These are phyloP conservation scores for Rhodamnia rubescens DNA, from an alignment of 345 rosid species.

Conservation along the genomic window DNA sequence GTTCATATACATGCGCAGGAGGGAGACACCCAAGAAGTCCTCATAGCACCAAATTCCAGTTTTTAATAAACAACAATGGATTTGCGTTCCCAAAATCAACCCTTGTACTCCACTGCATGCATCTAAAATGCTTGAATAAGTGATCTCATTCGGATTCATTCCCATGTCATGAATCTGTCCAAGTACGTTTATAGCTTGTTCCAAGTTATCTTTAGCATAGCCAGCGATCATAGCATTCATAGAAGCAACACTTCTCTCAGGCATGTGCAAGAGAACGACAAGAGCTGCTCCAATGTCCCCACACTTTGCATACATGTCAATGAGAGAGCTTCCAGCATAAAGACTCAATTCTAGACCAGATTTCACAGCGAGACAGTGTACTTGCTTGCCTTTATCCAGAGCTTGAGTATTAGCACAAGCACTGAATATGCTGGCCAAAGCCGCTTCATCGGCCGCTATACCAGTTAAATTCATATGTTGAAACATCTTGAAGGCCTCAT, in stretches of 20 bases:
- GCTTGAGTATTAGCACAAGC: constrained; percentile 65
- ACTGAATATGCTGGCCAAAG: constrained; percentile 66
- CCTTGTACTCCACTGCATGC: constrained; percentile 50
- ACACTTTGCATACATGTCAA: constrained; percentile 85
- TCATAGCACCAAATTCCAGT: constrained; percentile 42
- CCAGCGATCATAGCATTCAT: constrained; percentile 86
- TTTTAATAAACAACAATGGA: constrained; percentile 57
- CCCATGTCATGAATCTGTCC: constrained; percentile 48
- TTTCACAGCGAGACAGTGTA: constrained; percentile 63
- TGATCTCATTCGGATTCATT: constrained; percentile 56
- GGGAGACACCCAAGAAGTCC: constrained; percentile 68
- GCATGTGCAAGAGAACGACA: constrained; percentile 41
- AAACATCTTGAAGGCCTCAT: constrained; percentile 67
- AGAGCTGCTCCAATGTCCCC: constrained; percentile 36
- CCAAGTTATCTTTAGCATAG: constrained; percentile 41
- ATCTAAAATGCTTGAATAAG: constrained; percentile 73
- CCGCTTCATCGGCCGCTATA: constrained; percentile 64
- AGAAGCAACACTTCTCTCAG: constrained; percentile 54
- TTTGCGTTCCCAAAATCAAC: constrained; percentile 46
- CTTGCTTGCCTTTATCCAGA: constrained; percentile 49
- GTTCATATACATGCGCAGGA: constrained; percentile 71
- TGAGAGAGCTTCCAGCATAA: constrained; percentile 76
- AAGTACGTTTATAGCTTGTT: constrained; percentile 44
- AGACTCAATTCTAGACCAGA: constrained; percentile 61
- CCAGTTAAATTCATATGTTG: constrained; percentile 38